A percentile compares a stretch with the other conserved stretches of the same genome.
Evolutionary conservation across 768 basidiomycete species (phyloP).

Genomic region (Rubroboletus pulcherrimus): DNA sequence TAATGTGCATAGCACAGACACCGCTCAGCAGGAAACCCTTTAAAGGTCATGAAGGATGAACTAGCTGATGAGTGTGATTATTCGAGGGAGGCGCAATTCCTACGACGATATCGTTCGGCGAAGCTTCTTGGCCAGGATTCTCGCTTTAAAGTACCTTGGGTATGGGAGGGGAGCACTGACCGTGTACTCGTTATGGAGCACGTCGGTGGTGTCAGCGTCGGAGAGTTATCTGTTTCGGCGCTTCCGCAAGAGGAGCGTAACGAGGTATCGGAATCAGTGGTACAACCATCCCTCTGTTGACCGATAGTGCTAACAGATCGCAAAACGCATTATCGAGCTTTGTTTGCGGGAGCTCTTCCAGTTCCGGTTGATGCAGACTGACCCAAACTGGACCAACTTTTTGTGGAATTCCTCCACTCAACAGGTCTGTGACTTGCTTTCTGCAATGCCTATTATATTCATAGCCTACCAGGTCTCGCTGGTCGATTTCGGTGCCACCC

Average conservation of each 20-base stretch:
- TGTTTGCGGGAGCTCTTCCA: constrained; percentile 89
- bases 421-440: constrained; percentile 41
- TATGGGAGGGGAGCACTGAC: constrained; percentile 77
- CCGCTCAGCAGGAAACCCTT: neutral
- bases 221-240: constrained; percentile 51
- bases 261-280: constrained; percentile 47
- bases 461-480: constrained; percentile 58
- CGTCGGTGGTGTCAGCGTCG: constrained; percentile 78
- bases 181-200: constrained; percentile 88
- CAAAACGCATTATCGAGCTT: constrained; percentile 72
- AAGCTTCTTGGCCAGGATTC: constrained; percentile 51
- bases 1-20: neutral
- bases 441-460: neutral
- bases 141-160: constrained; percentile 82
- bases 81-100: constrained; percentile 70
- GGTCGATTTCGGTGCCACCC: constrained; percentile 95
- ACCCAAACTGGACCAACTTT: constrained; percentile 99
- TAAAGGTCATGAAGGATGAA: constrained; percentile 84
- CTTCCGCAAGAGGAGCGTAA: constrained; percentile 66
- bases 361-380: constrained; percentile 95
- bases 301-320: constrained; percentile 55
- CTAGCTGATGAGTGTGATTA: constrained; percentile 94
- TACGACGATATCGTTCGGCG: constrained; percentile 54
- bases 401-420: constrained; percentile 71
- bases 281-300: neutral